Evolutionary conservation across 2,329 filamentous ascomycete genomes (phyloP), one percentile per base, ranked within the genome.

Genomic region (Diaporthe aspalathi): DNA sequence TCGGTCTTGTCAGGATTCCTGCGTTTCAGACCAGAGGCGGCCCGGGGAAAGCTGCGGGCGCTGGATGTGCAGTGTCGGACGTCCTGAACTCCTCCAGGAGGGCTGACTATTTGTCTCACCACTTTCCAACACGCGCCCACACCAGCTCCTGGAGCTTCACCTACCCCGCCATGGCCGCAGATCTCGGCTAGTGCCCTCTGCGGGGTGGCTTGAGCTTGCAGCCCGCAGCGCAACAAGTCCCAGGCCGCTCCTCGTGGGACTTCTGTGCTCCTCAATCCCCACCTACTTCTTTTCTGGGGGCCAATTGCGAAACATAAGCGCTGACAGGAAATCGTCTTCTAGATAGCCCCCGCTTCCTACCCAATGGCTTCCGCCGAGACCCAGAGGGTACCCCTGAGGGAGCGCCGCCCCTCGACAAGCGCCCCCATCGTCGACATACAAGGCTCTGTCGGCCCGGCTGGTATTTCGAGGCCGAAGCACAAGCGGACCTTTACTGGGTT

Each of bases 401-500:
- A 97, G 86, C 92, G 95, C 76, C 93, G 90, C 76, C 94, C 93
- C 71, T 97, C 94, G 24, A 92, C 89, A 71, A 90, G 92, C 75
- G 93, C 93, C 76, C 95, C 95, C 57, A 91, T 98, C 76, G 90
- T 93, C 74, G 94, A 97, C 80, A 91, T 98, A 74, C 88, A 93
- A 81, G 95, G 94, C 75, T 92, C 93, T 22, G 90, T 98, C 70
- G 92, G 92, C n/a, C 94, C 94, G 50, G 92, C 91, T 52, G 95
- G 97, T 80, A 91, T 93, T 83, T 90, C 89, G 32, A 89, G 96
- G 73, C 96, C 96, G 56, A 99, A 98, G 85, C 96, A 99, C 85
- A 98, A 94, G 87, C 90, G 96, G 76, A 98, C 95, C n/a, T 93
- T 93, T 75, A 99, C 96, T 12, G 96, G 96, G 11, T 96, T 98